These are phyloP conservation scores for Gossypium sturtianum DNA, from an alignment of 345 rosid genomes.

Conservation along the genomic window DNA sequence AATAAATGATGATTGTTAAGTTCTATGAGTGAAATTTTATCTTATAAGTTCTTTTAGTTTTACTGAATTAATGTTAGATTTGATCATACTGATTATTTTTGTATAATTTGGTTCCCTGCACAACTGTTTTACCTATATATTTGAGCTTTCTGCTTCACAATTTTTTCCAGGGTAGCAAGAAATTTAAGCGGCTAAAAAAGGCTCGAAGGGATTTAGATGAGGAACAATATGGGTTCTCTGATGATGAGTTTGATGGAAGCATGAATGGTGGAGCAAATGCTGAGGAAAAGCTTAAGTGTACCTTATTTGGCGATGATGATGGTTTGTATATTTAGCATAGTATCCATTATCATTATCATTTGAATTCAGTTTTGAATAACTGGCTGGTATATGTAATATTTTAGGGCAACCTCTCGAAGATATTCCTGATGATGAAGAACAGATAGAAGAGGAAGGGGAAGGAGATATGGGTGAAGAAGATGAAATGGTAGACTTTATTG, in stretches of 20 bases:
- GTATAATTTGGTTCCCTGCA: background rate
- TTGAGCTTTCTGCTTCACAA: constrained; percentile 7
- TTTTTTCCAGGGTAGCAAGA: constrained; percentile 55
- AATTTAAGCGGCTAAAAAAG: constrained; percentile 88
- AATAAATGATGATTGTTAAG: background rate
- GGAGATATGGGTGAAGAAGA: constrained; percentile 82
- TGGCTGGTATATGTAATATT: constrained; percentile 6
- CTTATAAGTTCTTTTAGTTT: background rate
- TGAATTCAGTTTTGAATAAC: constrained; percentile 2
- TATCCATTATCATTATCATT: background rate
- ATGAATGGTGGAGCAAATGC: constrained; percentile 67
- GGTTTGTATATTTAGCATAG: constrained; percentile 33
- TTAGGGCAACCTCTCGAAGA: constrained; percentile 64
- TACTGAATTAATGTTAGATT: constrained; percentile 9
- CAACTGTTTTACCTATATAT: background rate
- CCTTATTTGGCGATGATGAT: constrained; percentile 79
- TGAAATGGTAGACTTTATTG: constrained; percentile 96
- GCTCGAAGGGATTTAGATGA: constrained; percentile 66
- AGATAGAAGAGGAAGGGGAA: constrained; percentile 71
- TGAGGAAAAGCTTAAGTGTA: constrained; percentile 72
- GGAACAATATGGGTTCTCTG: constrained; percentile 51
- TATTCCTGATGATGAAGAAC: constrained; percentile 84
- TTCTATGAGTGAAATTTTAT: background rate
- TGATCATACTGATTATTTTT: too few species aligned
- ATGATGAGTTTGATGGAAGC: constrained; percentile 70